Conservation (phyloP, 1,139 yeast genomes). For the Candida tetrigidarum region DNA sequence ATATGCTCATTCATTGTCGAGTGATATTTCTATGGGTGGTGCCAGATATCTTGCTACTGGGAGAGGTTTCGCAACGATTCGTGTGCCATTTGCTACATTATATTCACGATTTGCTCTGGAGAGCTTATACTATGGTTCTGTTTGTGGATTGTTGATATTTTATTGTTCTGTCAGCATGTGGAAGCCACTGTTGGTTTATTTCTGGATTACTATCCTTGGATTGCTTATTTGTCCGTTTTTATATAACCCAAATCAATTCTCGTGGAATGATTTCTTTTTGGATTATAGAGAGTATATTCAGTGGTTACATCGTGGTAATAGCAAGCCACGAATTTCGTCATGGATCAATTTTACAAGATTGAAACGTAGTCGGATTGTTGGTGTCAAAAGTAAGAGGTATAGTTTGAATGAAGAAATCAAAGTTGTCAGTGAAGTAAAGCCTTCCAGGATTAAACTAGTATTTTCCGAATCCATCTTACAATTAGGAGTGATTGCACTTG, state of each 20-base stretch:
- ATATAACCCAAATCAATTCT: constrained; percentile 56
- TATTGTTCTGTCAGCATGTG: constrained; percentile 53
- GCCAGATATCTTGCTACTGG: constrained; percentile 61
- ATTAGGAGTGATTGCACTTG: constrained; percentile 28
- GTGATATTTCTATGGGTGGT: constrained; percentile 55
- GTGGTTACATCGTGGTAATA: constrained; percentile 53
- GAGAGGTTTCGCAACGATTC: constrained; percentile 55
- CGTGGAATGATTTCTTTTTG: constrained; percentile 51
- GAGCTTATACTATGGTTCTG: constrained; percentile 48
- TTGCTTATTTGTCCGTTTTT: constrained; percentile 52
- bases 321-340: constrained; percentile 29
- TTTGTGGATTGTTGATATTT: constrained; percentile 40
- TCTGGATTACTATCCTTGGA: constrained; percentile 53
- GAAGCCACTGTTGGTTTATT: constrained; percentile 48
- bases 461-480: constrained; percentile 35
- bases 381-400: constrained; percentile 37
- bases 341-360: constrained; percentile 48
- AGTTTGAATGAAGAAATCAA: constrained; percentile 27
- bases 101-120: constrained; percentile 53
- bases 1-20: constrained; percentile 51
- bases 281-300: constrained; percentile 46
- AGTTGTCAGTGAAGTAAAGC: constrained; percentile 38
- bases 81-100: constrained; percentile 47
- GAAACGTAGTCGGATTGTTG: constrained; percentile 47
- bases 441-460: constrained; percentile 41